Evolutionary conservation across 495 filamentous ascomycete species (phyloP), one percentile per base, ranked within the genome.

Genomic region (Aspergillus sparsus): DNA sequence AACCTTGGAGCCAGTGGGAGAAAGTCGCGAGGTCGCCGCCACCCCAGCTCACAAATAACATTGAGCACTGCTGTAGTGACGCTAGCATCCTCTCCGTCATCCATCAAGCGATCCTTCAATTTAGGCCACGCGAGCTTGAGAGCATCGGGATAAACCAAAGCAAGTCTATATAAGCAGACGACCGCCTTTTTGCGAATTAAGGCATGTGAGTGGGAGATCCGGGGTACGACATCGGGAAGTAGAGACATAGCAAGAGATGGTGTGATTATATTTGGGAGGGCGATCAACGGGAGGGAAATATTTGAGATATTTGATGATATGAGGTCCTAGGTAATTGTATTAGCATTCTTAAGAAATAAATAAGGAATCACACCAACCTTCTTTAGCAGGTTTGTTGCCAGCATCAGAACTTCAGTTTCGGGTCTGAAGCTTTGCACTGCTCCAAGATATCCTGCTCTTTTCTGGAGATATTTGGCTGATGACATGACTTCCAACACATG

Each of bases 401-500:
- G 79, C 94, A 98, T 97, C 66, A 98, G 78, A 16, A 98, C 94
- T 68, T 98, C 94, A 13, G 94, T 98, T 65, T 98, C 93, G 3
- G 91, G 82, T 13, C 93, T 86, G 68, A 97, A 98, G 77, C 90
- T 98, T 77, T 98, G 94, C 16, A 93, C 91, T 2, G 94, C 94
- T 5, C 89, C 93, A n/a, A 98, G 84, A 74, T 98, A 98, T 31
- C 92, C 94, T 44, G 96, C 91, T 60, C 94, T 79, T 72, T 98
- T 98, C 71, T 97, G 94, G 37, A 89, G 80, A 71, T 97, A 97
- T 72, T 97, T 97, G 13, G 87, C 74, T 6, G 90, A 94, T 21
- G 92, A 95, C 94, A 98, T 98, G 72, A 98, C 94, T 75, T 98
- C 94, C 35, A 98, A 87, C 11, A 97, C 94, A 71, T 98, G 90